Base-by-base conservation (phyloP, 495 filamentous ascomycete genomes). In the Annulohypoxylon moriforme region DNA sequence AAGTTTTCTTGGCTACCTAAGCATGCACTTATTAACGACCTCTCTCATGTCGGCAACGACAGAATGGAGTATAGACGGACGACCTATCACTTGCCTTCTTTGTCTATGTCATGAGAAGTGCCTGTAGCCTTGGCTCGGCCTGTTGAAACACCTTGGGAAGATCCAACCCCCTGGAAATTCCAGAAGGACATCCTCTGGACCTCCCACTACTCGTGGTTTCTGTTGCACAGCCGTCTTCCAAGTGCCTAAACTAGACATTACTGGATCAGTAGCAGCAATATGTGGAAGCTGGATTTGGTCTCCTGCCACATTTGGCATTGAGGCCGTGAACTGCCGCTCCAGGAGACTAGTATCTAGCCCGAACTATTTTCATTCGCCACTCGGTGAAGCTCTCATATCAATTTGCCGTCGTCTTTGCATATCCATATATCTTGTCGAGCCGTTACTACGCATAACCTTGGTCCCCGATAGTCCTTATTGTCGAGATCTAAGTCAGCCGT, bases 1-100 rank as follows among this genome's bases (percentile, higher is more conserved):
- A 78, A 78, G 76, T 71, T n/a, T n/a, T 52, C 76, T 78, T 78
- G 74, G 76, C 74, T 55, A 44, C 40, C 14, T 42, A 42, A 9
- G 40, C 16, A 64, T 67, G 63, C 73, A 60, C 56, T 69, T 4
- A 27, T 57, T 46, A 60, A 64, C 55, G 44, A 57, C 40, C 36
- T 58, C 47, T 65, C 20, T 36, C 24, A 50, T 61, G 25, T 69
- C 71, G 66, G 71, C 71, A 73, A 59, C 66, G 62, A 69, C n/a
- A 31, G 47, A 60, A 72, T 18, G 14, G 27, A 50, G 46, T 63
- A 53, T 50, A 27, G 53, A 27, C 13, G 52, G 47, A 64, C 34
- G 49, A 65, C 68, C 18, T 70, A 29, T 46, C 53, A 31, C 40
- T 33, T 64, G 16, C 50, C 50, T 60, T 49, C 27, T 56, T 65